Percentiles rank a stretch among this genome's conserved stretches.
Conservation (phyloP, 257 asterid species). For the Solanum chiquidenum region DNA sequence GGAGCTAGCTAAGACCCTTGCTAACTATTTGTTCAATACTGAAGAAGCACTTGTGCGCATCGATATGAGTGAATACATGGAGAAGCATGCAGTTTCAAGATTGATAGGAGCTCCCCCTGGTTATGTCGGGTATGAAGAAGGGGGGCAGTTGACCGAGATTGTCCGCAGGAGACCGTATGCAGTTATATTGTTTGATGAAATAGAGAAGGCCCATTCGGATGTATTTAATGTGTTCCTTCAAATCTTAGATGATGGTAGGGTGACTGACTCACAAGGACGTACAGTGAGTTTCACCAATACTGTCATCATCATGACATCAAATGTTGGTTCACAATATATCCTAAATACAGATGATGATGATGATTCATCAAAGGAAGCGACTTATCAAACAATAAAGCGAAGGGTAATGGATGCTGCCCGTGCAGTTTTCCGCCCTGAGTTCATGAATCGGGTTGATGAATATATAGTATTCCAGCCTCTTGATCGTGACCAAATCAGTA, state of each 20-base stretch:
- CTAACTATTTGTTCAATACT: constrained; percentile 79
- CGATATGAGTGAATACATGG: constrained; percentile 98
- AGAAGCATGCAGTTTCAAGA: constrained; percentile 90
- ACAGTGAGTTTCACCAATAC: constrained; percentile 86
- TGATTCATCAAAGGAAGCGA: constrained; percentile 35
- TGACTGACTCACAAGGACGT: constrained; percentile 91
- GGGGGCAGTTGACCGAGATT: constrained; percentile 80
- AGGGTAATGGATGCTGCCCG: constrained; percentile 89
- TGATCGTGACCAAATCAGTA: constrained; percentile 61
- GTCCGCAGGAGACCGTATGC: constrained; percentile 92
- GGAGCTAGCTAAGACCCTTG: constrained; percentile 89
- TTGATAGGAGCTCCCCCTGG: constrained; percentile 97
- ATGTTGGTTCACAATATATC: constrained; percentile 84
- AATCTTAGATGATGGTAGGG: constrained; percentile 90
- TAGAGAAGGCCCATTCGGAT: constrained; percentile 87
- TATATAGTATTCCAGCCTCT: constrained; percentile 95
- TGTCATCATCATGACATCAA: constrained; percentile 89
- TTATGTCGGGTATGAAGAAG: constrained; percentile 91
- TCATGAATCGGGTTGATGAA: constrained; percentile 93
- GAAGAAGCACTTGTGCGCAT: constrained; percentile 92
- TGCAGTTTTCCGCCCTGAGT: constrained; percentile 77
- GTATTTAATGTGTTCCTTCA: constrained; percentile 91
- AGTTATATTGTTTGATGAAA: constrained; percentile 81
- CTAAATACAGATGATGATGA: constrained; percentile 55
- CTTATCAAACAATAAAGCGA: constrained; percentile 63